Evolutionary conservation across 306 rosid species (phyloP).

Genomic region (Quercus mongolica): DNA sequence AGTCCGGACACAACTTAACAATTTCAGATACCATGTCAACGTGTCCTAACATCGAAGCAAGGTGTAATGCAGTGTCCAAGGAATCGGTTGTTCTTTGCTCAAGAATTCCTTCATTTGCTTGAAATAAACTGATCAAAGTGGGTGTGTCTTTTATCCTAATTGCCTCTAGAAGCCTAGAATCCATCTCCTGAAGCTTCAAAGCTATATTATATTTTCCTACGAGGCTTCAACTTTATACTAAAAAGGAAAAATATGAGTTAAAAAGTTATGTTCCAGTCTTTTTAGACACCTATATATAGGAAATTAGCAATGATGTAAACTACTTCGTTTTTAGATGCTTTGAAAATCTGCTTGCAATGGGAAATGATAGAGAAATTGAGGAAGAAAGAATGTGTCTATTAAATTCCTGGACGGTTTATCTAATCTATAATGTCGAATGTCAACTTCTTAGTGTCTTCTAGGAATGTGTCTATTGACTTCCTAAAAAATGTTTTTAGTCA

Average conservation of each 20-base stretch:
- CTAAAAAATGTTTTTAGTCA: background rate
- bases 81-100: conserved; percentile 44
- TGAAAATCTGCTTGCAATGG: background rate
- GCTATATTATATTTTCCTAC: background rate
- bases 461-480: no score
- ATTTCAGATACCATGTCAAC: conserved; percentile 44
- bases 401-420: background rate
- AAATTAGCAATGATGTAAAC: background rate
- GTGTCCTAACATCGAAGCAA: conserved; percentile 56
- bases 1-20: conserved; percentile 42
- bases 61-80: conserved; percentile 55
- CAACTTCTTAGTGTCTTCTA: no score
- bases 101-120: conserved; percentile 36
- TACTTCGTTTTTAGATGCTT: background rate
- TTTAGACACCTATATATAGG: background rate
- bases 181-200: conserved; percentile 34
- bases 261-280: background rate
- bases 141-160: conserved; percentile 32
- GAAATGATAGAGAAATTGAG: background rate
- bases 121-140: conserved; percentile 33
- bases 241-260: background rate
- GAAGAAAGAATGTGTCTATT: background rate
- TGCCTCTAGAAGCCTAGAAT: conserved; percentile 40
- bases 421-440: no score
- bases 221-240: background rate